These are phyloP conservation scores for Sporothrix mexicana DNA, from an alignment of 2,329 filamentous ascomycete species.

Conservation along the genomic window DNA sequence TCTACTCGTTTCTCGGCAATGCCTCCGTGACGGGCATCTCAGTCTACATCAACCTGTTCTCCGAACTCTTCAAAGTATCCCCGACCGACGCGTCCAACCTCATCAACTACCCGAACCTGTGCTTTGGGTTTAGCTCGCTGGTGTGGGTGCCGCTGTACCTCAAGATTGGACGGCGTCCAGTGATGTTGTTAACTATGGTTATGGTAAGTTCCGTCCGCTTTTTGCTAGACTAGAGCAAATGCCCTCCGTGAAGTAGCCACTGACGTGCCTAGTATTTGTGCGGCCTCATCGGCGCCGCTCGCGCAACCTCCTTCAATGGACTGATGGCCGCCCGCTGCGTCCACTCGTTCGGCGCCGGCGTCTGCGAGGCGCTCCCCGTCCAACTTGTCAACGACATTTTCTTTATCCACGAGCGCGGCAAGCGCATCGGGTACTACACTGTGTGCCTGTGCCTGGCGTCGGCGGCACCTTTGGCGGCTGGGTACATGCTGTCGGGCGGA, in stretches of 20 bases:
- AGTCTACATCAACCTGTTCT: constrained; percentile 62
- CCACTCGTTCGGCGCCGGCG: constrained; percentile 50
- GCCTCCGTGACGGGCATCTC: constrained; percentile 62
- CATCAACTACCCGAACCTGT: constrained; percentile 65
- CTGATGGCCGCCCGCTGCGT: constrained; percentile 51
- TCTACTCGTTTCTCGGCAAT: constrained; percentile 65
- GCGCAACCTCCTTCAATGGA: constrained; percentile 45
- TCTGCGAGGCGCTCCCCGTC: constrained; percentile 53
- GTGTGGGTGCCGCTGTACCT: constrained; percentile 64
- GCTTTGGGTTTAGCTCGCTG: constrained; percentile 63
- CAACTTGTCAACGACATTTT: constrained; percentile 55
- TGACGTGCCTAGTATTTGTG: constrained; percentile 43
- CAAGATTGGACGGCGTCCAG: constrained; percentile 51
- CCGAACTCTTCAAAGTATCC: constrained; percentile 57
- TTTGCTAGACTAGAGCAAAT: too few species aligned
- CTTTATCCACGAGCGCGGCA: constrained; percentile 55
- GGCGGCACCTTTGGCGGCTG: constrained; percentile 62
- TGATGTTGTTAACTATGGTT: constrained; percentile 50
- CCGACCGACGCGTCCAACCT: constrained; percentile 59
- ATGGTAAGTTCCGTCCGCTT: not conserved
- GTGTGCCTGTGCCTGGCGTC: constrained; percentile 62
- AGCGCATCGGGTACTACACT: constrained; percentile 66
- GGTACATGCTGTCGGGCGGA: constrained; percentile 64
- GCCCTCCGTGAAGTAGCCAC: not conserved
- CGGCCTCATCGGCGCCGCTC: constrained; percentile 49